A percentile compares a stretch with the other conserved stretches of the same genome.
These are phyloP conservation scores for Friedmanniomyces simplex DNA, from an alignment of 495 filamentous ascomycete genomes.

Conservation along the genomic window DNA sequence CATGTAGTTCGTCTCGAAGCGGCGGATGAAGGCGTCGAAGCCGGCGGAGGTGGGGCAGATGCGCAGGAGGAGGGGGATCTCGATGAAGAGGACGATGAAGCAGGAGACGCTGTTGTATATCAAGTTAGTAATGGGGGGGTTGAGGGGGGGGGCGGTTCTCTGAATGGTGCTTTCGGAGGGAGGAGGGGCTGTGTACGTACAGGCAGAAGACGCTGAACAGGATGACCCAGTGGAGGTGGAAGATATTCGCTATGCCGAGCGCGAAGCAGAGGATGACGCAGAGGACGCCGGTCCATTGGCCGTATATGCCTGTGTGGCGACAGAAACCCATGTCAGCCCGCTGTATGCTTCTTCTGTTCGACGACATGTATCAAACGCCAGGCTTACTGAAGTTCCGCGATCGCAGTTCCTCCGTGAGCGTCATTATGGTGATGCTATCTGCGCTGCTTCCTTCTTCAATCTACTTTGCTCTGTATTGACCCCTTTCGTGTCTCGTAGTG, in stretches of 20 bases:
- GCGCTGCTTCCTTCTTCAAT: neutral
- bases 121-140: too few relatives aligned
- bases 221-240: slow-evolving; percentile 57
- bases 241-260: slow-evolving; percentile 85
- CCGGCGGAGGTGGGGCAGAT: slow-evolving; percentile 89
- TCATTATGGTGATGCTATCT: slow-evolving; percentile 30
- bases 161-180: too few relatives aligned
- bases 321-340: slow-evolving; percentile 27
- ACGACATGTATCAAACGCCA: neutral
- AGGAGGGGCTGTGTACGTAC: slow-evolving; percentile 38
- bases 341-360: neutral
- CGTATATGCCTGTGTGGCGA: slow-evolving; percentile 81
- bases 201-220: slow-evolving; percentile 76
- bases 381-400: slow-evolving; percentile 95
- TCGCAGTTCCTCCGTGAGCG: slow-evolving; percentile 63
- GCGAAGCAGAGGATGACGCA: slow-evolving; percentile 94
- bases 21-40: slow-evolving; percentile 86
- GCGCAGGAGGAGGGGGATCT: slow-evolving; percentile 89
- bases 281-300: slow-evolving; percentile 95
- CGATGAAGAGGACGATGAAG: slow-evolving; percentile 89
- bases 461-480: neutral
- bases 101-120: slow-evolving; percentile 71
- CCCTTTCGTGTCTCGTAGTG: neutral
- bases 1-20: slow-evolving; percentile 92
- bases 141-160: too few relatives aligned